Base-by-base conservation (phyloP, 352 stramenopile species). In the Halophytophthora batemanensis region DNA sequence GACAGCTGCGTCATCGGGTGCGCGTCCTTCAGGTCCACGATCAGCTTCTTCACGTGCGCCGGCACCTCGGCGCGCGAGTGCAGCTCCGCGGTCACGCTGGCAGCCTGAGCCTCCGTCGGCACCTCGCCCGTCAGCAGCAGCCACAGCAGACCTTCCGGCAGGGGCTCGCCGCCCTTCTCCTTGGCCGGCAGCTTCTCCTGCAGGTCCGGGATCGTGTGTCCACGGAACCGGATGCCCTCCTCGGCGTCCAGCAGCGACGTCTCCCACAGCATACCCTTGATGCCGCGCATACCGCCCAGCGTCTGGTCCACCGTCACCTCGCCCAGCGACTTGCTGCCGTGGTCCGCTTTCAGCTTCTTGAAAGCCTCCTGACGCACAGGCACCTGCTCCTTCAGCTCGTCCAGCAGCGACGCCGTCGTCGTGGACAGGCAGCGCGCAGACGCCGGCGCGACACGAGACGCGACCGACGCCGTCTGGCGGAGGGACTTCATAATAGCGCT, bases 261-360 rank as follows among this genome's bases (percentile, higher is more conserved):
- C 67, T 99, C 97, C 96, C 97, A 99, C 53, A 99, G 69, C 76
- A 99, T 97, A 64, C 93, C 98, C 80, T 99, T 99, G 50, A 99
- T 96, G 46, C 94, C 90, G 67, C 97, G 90, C 15, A 95, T 96
- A 42, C 96, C 96, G 54, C 97, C 96, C 59, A 99, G 94, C 21
- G 95, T 96, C 81, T 99, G 95, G 21, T 98, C 94, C 25, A 98
- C 95, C 12, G 93, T 98, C 8, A 98, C 95, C 54, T 98, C 82
- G 36, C 88, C 88, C 10, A 97, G 72, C 50, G 77, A 91, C 74
- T 96, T 97, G 74, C 85, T 64, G 71, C 93, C 93, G 82, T 98
- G 87, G 38, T 97, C 86, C 28, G 87, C 83, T 75, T 98, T 98
- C 43, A 98, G 76, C 74, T 97, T 91, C 77, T 96, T 95, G 43